phyloP scores from a whole-genome alignment of 164 flowering plant species.

The Magnolia changhungtana region DNA sequence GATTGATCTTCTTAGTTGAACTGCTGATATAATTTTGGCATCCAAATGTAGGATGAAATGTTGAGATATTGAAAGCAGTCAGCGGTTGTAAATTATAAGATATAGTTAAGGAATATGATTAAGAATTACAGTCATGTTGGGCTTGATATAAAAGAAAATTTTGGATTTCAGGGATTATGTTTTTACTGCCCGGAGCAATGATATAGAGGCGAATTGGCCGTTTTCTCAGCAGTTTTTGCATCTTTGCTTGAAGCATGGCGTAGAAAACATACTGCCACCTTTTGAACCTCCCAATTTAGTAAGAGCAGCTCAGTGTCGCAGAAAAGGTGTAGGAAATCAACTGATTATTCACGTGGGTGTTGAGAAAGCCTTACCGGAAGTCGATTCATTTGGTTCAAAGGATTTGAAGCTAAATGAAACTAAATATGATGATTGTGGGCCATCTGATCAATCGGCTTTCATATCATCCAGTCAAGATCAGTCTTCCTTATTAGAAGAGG shows the following conservation, averaged over 20 bases:
- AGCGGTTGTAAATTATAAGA: background rate
- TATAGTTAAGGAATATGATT: background rate
- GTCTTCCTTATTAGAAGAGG: conserved; percentile 3
- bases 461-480: background rate
- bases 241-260: conserved; percentile 76
- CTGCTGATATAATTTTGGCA: background rate
- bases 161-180: conserved; percentile 77
- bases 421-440: background rate
- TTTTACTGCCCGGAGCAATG: conserved; percentile 47
- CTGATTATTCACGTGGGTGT: background rate
- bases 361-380: background rate
- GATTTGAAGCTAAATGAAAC: background rate
- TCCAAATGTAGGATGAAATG: background rate
- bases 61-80: background rate
- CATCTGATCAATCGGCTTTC: background rate
- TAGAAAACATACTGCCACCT: conserved; percentile 74
- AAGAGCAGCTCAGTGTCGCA: conserved; percentile 21
- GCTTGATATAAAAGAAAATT: background rate
- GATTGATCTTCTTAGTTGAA: background rate
- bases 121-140: background rate
- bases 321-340: conserved; percentile 2
- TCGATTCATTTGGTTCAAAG: background rate
- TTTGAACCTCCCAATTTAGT: conserved; percentile 51
- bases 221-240: conserved; percentile 61
- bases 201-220: conserved; percentile 78